Percentiles rank a stretch among this genome's conserved stretches.
Conservation (phyloP, 2,329 filamentous ascomycete genomes). For the Penicillium oxalicum region DNA sequence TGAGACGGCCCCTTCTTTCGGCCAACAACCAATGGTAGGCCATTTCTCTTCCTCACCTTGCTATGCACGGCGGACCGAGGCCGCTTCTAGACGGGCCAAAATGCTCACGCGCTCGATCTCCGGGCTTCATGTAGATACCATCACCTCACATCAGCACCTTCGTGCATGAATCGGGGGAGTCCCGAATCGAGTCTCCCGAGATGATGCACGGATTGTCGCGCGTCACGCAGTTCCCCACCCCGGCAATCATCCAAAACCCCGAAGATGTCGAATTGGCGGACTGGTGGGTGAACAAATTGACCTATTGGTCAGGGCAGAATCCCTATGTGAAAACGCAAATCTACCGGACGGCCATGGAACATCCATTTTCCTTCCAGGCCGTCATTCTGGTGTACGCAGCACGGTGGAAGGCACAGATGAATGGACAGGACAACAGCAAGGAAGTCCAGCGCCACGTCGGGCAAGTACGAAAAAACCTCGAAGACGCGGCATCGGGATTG, state of each 20-base stretch:
- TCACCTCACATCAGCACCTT: conserved; percentile 10
- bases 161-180: conserved; percentile 4
- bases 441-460: conserved; percentile 27
- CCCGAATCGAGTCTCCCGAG: conserved; percentile 18
- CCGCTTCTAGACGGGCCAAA: not conserved
- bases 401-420: conserved; percentile 31
- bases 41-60: not conserved
- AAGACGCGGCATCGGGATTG: conserved; percentile 19
- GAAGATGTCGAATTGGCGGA: conserved; percentile 32
- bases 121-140: conserved; percentile 11
- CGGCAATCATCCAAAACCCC: conserved; percentile 21
- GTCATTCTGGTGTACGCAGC: conserved; percentile 34
- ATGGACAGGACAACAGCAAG: conserved; percentile 17
- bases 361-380: conserved; percentile 34
- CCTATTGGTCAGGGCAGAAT: conserved; percentile 41
- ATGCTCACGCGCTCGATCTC: conserved; percentile 4
- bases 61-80: not conserved
- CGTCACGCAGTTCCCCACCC: conserved; percentile 30
- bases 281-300: conserved; percentile 32
- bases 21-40: conserved; percentile 19
- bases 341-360: conserved; percentile 30
- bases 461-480: conserved; percentile 24
- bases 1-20: not conserved
- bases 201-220: conserved; percentile 25
- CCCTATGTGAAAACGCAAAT: conserved; percentile 31